phyloP scores from a whole-genome alignment of 2,329 filamentous ascomycete genomes.

The Venturia effusa region DNA sequence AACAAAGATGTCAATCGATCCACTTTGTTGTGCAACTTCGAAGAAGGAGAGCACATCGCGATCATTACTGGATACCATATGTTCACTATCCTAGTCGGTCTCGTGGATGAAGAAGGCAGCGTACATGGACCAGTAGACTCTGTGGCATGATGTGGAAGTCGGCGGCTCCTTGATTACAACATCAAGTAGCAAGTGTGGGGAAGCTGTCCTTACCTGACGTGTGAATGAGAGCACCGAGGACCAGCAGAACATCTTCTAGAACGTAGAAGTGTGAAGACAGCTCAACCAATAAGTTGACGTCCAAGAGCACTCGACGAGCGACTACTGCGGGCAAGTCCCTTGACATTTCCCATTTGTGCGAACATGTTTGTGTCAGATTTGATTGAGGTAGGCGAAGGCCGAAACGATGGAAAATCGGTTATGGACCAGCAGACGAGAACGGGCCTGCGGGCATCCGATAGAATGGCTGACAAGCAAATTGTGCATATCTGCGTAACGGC shows the following conservation, averaged over 20 bases:
- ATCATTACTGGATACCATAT: not conserved
- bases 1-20: slow-evolving; percentile 1
- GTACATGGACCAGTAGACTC: not conserved
- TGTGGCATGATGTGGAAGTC: not conserved
- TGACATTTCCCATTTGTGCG: not conserved
- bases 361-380: not conserved
- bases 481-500: not conserved
- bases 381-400: not conserved
- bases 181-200: not conserved
- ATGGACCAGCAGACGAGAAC: not conserved
- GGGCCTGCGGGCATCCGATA: not conserved
- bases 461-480: not conserved
- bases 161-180: not conserved
- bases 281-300: not conserved
- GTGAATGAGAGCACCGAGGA: not conserved
- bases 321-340: not conserved
- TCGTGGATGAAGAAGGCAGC: not conserved
- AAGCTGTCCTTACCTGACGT: not conserved
- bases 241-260: not conserved
- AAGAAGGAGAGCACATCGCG: not conserved
- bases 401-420: not conserved
- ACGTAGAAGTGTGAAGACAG: not conserved
- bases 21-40: not conserved
- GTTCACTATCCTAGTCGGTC: not conserved
- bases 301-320: not conserved